phyloP scores from a whole-genome alignment of 2,329 filamentous ascomycete species.

The Biscogniauxia marginata region DNA sequence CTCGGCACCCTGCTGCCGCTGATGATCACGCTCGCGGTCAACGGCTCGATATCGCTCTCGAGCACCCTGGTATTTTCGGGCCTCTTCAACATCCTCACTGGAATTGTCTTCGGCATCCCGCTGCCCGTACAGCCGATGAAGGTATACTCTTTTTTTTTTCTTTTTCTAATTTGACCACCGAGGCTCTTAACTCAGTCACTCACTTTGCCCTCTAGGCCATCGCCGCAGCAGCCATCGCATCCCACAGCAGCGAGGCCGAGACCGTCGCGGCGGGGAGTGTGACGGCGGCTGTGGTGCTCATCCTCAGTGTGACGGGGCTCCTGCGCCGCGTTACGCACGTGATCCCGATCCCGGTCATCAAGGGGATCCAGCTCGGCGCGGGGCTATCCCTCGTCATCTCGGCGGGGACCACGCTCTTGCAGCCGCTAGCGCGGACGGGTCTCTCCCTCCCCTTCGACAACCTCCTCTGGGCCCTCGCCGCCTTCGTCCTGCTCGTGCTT shows the following conservation, averaged over 20 bases:
- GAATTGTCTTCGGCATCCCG: slow-evolving; percentile 80
- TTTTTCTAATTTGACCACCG: neutral
- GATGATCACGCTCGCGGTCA: slow-evolving; percentile 77
- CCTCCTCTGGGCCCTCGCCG: slow-evolving; percentile 70
- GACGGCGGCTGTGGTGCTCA: slow-evolving; percentile 68
- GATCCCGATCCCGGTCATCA: slow-evolving; percentile 84
- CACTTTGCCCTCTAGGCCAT: slow-evolving; percentile 60
- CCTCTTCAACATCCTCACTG: slow-evolving; percentile 80
- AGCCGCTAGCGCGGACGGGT: slow-evolving; percentile 62
- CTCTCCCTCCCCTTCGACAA: slow-evolving; percentile 72
- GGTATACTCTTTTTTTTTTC: slow-evolving; percentile 32
- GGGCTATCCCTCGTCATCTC: slow-evolving; percentile 80
- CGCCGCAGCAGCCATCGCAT: slow-evolving; percentile 80
- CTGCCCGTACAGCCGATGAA: slow-evolving; percentile 89
- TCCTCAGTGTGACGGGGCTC: slow-evolving; percentile 79
- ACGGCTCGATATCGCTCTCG: slow-evolving; percentile 75
- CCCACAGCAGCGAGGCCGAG: slow-evolving; percentile 62
- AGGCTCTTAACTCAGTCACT: slow-evolving; percentile 10
- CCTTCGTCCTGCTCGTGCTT: slow-evolving; percentile 68
- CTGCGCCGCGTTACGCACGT: slow-evolving; percentile 69
- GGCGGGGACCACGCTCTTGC: slow-evolving; percentile 67
- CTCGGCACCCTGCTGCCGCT: slow-evolving; percentile 71
- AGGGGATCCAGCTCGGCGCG: slow-evolving; percentile 92
- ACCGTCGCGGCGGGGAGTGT: slow-evolving; percentile 83
- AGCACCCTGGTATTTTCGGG: slow-evolving; percentile 88